These are phyloP conservation scores for Pythium brachiatum DNA, from an alignment of 352 stramenopile species.

Conservation along the genomic window DNA sequence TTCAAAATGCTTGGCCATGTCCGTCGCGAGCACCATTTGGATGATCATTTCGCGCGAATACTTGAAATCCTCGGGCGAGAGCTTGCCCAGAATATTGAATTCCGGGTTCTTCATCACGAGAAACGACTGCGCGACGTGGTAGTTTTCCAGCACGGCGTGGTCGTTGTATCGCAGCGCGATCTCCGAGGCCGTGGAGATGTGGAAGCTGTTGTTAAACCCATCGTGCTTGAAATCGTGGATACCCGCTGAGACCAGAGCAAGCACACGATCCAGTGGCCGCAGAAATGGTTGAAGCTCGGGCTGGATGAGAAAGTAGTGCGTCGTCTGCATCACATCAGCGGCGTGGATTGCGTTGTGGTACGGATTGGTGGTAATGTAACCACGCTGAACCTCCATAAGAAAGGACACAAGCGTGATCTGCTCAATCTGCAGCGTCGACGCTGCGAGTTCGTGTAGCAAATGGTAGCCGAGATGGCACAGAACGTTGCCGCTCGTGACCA, in stretches of 20 bases:
- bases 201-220: conserved; percentile 90
- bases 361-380: conserved; percentile 77
- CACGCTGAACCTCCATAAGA: conserved; percentile 78
- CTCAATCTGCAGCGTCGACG: conserved; percentile 64
- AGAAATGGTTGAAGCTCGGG: conserved; percentile 72
- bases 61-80: conserved; percentile 79
- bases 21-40: conserved; percentile 88
- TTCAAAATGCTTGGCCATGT: conserved; percentile 91
- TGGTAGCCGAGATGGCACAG: conserved; percentile 77
- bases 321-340: conserved; percentile 87
- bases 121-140: conserved; percentile 87
- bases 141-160: conserved; percentile 87
- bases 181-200: conserved; percentile 83
- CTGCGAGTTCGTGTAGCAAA: conserved; percentile 61
- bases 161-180: conserved; percentile 90
- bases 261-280: conserved; percentile 65
- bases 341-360: conserved; percentile 91
- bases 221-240: conserved; percentile 92
- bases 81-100: conserved; percentile 78
- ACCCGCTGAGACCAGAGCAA: conserved; percentile 71
- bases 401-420: conserved; percentile 65
- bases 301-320: conserved; percentile 84
- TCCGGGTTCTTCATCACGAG: conserved; percentile 87
- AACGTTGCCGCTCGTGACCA: conserved; percentile 66
- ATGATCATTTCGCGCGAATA: conserved; percentile 88